Evolutionary conservation across 1,284 basidiomycete species (phyloP), one percentile per base, ranked within the genome.

Genomic region (Afroboletus lepidellus): DNA sequence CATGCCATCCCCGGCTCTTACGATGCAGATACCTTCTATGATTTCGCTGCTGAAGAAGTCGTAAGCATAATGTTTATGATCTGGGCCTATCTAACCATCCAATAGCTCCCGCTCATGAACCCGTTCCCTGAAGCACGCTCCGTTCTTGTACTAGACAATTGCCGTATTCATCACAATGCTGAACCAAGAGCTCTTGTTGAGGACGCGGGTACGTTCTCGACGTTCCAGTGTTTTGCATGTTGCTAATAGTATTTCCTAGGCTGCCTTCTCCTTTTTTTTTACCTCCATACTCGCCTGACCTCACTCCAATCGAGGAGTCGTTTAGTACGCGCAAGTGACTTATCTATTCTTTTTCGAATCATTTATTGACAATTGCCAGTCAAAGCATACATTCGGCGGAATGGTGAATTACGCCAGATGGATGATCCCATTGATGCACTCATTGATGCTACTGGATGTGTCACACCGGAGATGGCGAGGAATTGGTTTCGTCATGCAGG

Each of bases 11-110:
- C 43, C 29, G 56, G 51, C 20, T 57, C 41, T 2, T 53, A 23
- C 18, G 50, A 53, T 45, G 16, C 23, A 39, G 3, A n/a, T n/a
- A n/a, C n/a, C n/a, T 58, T 59, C 21, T 51, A 48, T n/a, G 25
- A 46, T 4, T 54, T 54, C 16, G 45, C 51, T 25, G 30, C 43
- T 25, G 23, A 25, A 11, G 24, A 41, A 16, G 24, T 25, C 2
- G 24, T 25, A 41, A 12, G 32, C n/a, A n/a, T 16, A 12, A 30
- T 30, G 29, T 30, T 30, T 30, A n/a, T n/a, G n/a, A n/a, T n/a
- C n/a, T n/a, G n/a, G n/a, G n/a, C n/a, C n/a, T n/a, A n/a, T 30
- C 29, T 30, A 8, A 30, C 29, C 9, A 11, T 30, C 9, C 13
- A 11, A 30, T 12, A 37, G 36, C 13, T 37, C 6, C 18, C 36